Evolutionary conservation across 805 yeast genomes (phyloP).

Genomic region (Candida arabinofermentans): DNA sequence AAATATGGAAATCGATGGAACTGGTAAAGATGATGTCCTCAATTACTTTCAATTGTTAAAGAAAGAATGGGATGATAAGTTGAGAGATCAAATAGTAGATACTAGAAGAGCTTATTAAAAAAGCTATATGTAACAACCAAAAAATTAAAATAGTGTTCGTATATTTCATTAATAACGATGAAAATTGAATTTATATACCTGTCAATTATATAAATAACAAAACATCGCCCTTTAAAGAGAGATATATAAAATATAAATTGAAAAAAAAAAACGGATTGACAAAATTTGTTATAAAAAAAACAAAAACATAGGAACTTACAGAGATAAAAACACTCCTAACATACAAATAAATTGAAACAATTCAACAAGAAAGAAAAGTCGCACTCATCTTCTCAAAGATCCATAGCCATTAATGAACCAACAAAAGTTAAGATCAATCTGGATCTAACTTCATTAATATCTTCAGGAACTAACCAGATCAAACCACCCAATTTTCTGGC

Average conservation of each 20-base stretch:
- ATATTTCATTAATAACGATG: neutral
- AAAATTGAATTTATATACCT: too few relatives aligned
- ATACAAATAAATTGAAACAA: neutral
- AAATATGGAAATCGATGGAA: constrained; percentile 49
- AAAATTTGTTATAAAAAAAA: too few relatives aligned
- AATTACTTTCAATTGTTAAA: constrained; percentile 54
- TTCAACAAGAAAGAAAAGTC: too few relatives aligned
- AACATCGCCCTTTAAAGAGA: too few relatives aligned
- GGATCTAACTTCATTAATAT: constrained; percentile 92
- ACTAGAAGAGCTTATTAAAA: constrained; percentile 23
- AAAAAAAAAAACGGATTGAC: too few relatives aligned
- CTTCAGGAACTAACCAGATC: constrained; percentile 99
- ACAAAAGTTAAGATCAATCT: constrained; percentile 91
- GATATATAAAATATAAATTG: too few relatives aligned
- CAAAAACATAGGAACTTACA: too few relatives aligned
- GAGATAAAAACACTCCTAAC: neutral
- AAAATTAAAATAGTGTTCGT: neutral
- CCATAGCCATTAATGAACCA: constrained; percentile 86
- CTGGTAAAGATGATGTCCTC: constrained; percentile 67
- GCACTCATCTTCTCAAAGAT: too few relatives aligned
- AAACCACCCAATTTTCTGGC: constrained; percentile 97
- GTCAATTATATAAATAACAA: too few relatives aligned
- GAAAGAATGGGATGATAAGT: constrained; percentile 67
- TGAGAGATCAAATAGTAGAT: constrained; percentile 62
- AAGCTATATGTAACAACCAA: neutral